These are phyloP conservation scores for Rhizophagus prolifer DNA, from an alignment of 192 early-diverging fungal genomes.

Conservation along the genomic window DNA sequence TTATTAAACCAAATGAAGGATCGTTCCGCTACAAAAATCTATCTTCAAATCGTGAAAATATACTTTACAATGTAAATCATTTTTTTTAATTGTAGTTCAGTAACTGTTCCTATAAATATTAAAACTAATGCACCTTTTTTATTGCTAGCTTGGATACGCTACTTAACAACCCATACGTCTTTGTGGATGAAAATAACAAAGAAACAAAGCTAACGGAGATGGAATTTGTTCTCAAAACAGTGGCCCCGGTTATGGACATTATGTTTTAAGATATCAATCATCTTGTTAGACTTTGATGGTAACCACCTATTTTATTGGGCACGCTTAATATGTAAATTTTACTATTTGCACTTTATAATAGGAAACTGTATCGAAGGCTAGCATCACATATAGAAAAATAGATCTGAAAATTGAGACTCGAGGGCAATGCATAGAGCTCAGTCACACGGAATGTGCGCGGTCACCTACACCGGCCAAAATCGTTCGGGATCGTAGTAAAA, in stretches of 20 bases:
- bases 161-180: background rate
- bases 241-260: constrained; percentile 4
- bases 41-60: constrained; percentile 9
- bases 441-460: constrained; percentile 12
- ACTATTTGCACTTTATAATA: constrained; percentile 11
- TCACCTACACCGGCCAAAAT: background rate
- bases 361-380: constrained; percentile 21
- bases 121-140: background rate
- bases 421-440: constrained; percentile 16
- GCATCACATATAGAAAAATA: constrained; percentile 20
- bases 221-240: constrained; percentile 15
- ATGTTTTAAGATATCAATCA: constrained; percentile 14
- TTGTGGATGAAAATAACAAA: constrained; percentile 9
- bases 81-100: background rate
- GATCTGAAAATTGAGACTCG: constrained; percentile 21
- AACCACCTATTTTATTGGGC: background rate
- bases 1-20: constrained; percentile 11
- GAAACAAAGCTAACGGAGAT: constrained; percentile 7
- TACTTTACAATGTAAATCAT: background rate
- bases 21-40: background rate
- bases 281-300: constrained; percentile 20
- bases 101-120: background rate
- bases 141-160: constrained; percentile 11
- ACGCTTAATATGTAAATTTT: background rate
- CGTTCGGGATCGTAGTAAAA: background rate